Evolutionary conservation across 495 filamentous ascomycete genomes (phyloP).

Genomic region (Neohortaea acidophila): DNA sequence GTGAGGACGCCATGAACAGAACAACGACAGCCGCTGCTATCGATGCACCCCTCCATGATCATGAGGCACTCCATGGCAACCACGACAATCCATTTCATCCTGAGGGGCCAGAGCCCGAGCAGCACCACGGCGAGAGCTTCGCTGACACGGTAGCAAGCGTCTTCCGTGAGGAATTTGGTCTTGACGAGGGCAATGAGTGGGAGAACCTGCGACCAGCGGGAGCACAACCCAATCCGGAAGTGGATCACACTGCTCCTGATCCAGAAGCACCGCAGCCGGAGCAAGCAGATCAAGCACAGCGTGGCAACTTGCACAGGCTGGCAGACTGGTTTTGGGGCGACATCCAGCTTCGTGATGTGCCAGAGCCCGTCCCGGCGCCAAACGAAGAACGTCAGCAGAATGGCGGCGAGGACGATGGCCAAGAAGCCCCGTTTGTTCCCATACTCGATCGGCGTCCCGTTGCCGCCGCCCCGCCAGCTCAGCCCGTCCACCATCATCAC

Average conservation of each 20-base stretch:
- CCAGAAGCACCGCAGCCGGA: not conserved
- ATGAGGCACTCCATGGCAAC: not conserved
- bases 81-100: conserved; percentile 12
- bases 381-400: conserved; percentile 40
- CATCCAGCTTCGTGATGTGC: conserved; percentile 24
- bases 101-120: conserved; percentile 4
- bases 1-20: not conserved
- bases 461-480: conserved; percentile 19
- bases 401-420: conserved; percentile 38
- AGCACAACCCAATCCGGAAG: not conserved
- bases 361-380: conserved; percentile 25
- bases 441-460: conserved; percentile 18
- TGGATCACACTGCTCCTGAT: not conserved
- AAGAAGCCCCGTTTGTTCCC: conserved; percentile 49
- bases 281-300: conserved; percentile 1
- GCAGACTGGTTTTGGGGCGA: conserved; percentile 52
- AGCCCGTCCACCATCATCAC: conserved; percentile 18
- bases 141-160: conserved; percentile 6
- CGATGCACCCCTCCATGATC: not conserved
- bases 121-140: conserved; percentile 3
- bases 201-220: conserved; percentile 1
- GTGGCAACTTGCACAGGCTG: conserved; percentile 8
- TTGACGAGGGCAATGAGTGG: conserved; percentile 7
- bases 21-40: not conserved
- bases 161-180: conserved; percentile 11